phyloP scores from a whole-genome alignment of 495 filamentous ascomycete genomes.

The Extremus antarcticus region DNA sequence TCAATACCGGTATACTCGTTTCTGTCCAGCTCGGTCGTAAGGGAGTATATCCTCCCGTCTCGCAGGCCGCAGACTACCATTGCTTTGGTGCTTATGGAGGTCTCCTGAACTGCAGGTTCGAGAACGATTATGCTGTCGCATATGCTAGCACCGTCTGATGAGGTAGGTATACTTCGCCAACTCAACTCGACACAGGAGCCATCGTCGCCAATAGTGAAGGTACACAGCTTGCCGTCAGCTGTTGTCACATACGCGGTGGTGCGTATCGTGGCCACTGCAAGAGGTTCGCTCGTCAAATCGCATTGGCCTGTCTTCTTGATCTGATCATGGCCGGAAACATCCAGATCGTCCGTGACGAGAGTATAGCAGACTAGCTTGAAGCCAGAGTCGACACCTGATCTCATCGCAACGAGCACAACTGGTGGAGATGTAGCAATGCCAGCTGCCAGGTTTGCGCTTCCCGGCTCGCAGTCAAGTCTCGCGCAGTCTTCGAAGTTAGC shows the following conservation, averaged over 20 bases:
- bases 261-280: neutral
- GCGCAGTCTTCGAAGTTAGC: conserved; percentile 9
- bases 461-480: neutral
- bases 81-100: neutral
- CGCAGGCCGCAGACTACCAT: conserved; percentile 24
- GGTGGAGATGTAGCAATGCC: neutral
- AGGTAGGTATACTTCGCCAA: neutral
- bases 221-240: neutral
- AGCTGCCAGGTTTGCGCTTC: neutral
- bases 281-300: neutral
- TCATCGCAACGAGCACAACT: neutral
- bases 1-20: neutral
- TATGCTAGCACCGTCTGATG: neutral
- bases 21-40: neutral
- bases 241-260: neutral
- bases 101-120: neutral
- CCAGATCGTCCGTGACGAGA: neutral
- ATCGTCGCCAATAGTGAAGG: neutral
- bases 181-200: neutral
- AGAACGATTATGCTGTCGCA: conserved; percentile 11
- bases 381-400: neutral
- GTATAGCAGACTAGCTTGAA: neutral
- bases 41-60: conserved; percentile 17
- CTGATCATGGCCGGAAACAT: neutral
- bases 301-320: neutral